Evolutionary conservation across 2,329 filamentous ascomycete species (phyloP).

Genomic region (Paramyrothecium roridum): DNA sequence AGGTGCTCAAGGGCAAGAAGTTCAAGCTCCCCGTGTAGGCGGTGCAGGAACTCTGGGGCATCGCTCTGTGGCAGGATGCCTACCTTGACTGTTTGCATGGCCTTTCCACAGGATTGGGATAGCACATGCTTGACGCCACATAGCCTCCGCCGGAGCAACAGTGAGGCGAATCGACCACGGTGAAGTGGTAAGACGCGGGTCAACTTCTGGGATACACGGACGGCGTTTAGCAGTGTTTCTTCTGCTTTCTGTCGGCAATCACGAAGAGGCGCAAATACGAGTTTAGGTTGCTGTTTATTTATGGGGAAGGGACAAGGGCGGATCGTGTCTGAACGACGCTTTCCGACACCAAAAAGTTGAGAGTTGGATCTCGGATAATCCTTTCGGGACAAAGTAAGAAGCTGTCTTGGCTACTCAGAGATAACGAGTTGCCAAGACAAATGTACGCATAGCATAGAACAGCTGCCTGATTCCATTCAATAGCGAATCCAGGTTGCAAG

Average conservation of each 20-base stretch:
- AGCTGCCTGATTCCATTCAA: neutral
- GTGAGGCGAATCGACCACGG: neutral
- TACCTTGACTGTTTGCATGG: neutral
- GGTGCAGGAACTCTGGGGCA: neutral
- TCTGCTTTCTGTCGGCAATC: neutral
- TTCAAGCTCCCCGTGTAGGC: slow-evolving; percentile 78
- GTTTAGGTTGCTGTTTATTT: neutral
- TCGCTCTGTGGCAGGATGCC: neutral
- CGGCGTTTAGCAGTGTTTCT: slow-evolving; percentile 20
- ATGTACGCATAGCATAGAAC: neutral
- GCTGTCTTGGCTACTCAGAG: no score
- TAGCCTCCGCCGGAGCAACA: neutral
- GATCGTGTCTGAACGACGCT: no score
- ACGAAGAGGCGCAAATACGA: neutral
- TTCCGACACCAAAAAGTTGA: no score
- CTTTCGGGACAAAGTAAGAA: no score
- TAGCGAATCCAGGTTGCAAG: neutral
- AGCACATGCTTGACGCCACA: neutral
- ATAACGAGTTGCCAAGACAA: neutral
- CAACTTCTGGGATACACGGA: slow-evolving; percentile 21
- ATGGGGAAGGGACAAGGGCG: neutral
- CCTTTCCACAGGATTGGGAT: no score
- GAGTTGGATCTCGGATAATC: no score
- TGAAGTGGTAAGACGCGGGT: neutral
- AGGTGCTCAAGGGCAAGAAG: slow-evolving; percentile 86